Evolutionary conservation across 2,329 filamentous ascomycete species (phyloP), one percentile per base, ranked within the genome.

Genomic region (Penicillium digitatum): DNA sequence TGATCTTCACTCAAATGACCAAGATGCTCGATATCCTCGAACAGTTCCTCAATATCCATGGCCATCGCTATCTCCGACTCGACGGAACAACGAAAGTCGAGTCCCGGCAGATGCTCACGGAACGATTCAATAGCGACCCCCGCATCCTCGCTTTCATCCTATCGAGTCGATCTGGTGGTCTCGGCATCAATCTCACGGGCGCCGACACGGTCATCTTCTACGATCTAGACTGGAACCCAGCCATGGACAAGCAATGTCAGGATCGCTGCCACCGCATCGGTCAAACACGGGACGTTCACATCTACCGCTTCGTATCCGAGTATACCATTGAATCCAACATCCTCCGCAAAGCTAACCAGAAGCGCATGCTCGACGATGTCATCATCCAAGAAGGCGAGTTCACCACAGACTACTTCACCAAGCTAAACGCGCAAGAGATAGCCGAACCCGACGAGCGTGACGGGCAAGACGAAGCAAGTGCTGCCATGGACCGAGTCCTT

Each of bases 1-100:
- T 99, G 48, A 99, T 99, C 70, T 99, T 99, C 74, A 97, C 95
- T 0, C 94, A 99, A 69, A 99, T 99, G 94, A 97, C 94, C 44
- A 96, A 95, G 72, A 94, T 97, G 43, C 81, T 99, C 18, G 93
- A 99, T 71, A 95, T 99, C 52, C 81, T 99, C 2, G 94, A 99
- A 72, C 91, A 94, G 64, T 99, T 99, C 69, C 83, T 99, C 63
- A 97, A 96, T 69, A 96, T 99, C 48, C 93, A 99, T 66, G 93
- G 93, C 0, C 90, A 97, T 77, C 94, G 95, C 53, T 99, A 99
- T 69, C 82, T 99, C 18, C 90, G 94, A 20, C 83, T 99, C 5
- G 94, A 99, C 69, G 94, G 94, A n/a, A 87, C 90, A 6, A 97
- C 94, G 22, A 95, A 95, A 69, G 88, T 97, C 14, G 94, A 99